Evolutionary conservation across 441 rosid genomes (phyloP), one percentile per base, ranked within the genome.

Genomic region (Manihot esculenta): DNA sequence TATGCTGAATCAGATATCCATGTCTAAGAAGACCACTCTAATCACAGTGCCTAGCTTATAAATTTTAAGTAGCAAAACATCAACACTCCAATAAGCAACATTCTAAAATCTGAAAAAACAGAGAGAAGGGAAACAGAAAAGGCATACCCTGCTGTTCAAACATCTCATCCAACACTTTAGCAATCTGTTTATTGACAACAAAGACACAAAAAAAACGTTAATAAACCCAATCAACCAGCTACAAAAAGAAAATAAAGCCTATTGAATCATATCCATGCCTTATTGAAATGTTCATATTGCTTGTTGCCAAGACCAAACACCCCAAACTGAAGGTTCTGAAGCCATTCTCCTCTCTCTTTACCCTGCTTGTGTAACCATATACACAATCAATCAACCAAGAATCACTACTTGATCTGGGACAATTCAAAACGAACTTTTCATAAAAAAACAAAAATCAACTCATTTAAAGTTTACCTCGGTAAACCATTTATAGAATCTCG

Each of bases 401-500:
- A 48, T 48, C 10, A 14, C 23, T 51, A 68, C 42, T 27, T 6
- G 15, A 51, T 35, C 30, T 15, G 58, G 18, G 17, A 18, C 21
- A 66, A 44, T 51, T 3, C 24, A 56, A n/a, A 20, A 55, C 8
- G 35, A 23, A 5, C 15, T 12, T 17, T 26, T 20, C 10, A 30
- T 8, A 21, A 54, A 23, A 41, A 10, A 1, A 15, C 44, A 23
- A 41, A 11, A 1, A 45, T 27, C 8, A 21, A 27, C 26, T 26
- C 26, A 10, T 54, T n/a, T 42, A 61, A 78, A 66, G 69, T 54
- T 73, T 71, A 95, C 99, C 92, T 95, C 99, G 0, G 88, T 78
- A 68, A 95, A 93, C 99, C 99, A 95, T 82, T 93, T 93, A 76
- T 86, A 93, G 84, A 95, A 95, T 84, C 96, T 91, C 3, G 99